Base-by-base conservation (phyloP, 371 early-diverging fungal species). In the Syncephalastrum monosporum region DNA sequence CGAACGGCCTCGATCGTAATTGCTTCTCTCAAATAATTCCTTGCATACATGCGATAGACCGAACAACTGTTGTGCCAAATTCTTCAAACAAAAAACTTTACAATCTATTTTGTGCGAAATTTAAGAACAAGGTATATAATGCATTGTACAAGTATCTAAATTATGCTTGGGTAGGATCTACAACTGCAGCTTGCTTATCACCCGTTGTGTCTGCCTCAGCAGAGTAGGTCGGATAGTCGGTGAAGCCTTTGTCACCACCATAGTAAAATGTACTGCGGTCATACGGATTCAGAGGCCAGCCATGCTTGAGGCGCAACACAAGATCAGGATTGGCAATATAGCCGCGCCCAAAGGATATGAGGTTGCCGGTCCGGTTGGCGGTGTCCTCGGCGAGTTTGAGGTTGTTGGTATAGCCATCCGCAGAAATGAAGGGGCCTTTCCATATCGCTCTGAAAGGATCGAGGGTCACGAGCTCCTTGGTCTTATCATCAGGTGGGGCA, bases 271-370 rank as follows among this genome's bases (percentile, higher is more conserved):
- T 58, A 19, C 25, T 19, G 8, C 58, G 41, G 33, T 58, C 8
- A 29, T 58, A 58, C 27, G 23, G 29, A 42, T 58, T 58, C 23
- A 58, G 25, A 19, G 58, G 47, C 50, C 47, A 51, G 42, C 45
- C 33, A 21, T 60, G 4, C 14, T 48, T 44, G 29, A 60, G 14
- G 8, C 60, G 53, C 1, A 48, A 15, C n/a, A 25, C 42, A 3
- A 53, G 42, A 47, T 60, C 60, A 16, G 55, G 60, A 16, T 60
- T 60, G 48, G 60, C 60, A 47, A 60, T 60, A 29, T 54, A 60
- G 13, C 6, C 14, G 21, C 60, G 53, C 24, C 60, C 60, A 47
- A 60, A 60, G 24, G 60, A 53, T 13, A 60, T 27, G 19, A 62
- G 33, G 27, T 54, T 42, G n/a, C 54, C 67, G 3, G 55, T 44